Evolutionary conservation across 1,139 yeast genomes (phyloP), one percentile per base, ranked within the genome.

Genomic region (Meyerozyma smithsonii): DNA sequence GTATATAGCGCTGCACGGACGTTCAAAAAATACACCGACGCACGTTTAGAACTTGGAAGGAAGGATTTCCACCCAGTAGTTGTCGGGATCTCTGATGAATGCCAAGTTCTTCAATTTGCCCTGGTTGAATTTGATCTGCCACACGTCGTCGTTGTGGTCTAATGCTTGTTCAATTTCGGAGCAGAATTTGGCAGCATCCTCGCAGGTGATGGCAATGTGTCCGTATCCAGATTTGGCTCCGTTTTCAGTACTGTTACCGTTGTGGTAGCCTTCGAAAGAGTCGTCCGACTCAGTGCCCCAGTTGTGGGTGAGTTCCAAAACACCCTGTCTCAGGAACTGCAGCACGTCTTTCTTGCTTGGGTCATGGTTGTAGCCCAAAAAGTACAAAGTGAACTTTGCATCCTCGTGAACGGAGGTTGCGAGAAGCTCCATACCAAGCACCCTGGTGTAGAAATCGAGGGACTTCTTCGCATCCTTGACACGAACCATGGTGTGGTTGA

Each of bases 401-500:
- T 59, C 77, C 35, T 75, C 79, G 56, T 72, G 75, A 32, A 73
- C 82, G 32, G 65, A 57, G 5, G 73, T 76, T 23, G 80, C 69
- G 34, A 84, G 63, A 40, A 90, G 57, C 51, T 82, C 78, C 84
- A 92, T 77, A 16, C 98, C 98, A 40, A 92, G 71, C 8, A 79
- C 80, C 37, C 84, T 79, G 42, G 72, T 70, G 68, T 92, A 92
- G 59, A 90, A 90, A 26, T 77, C 77, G 41, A 92, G 66, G 1
- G 96, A 82, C 48, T 72, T 76, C 43, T 69, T 66, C 5, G 95
- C 88, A 62, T 92, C 97, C 64, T 84, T 87, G 44, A 92, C 84
- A 55, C 98, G 79, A 49, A 90, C 74, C 98, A 92, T 92, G 12
- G 95, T 69, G 63, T 92, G 98, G 65, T 92, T 92, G 63, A 92